Evolutionary conservation across 495 filamentous ascomycete species (phyloP).

Genomic region (Tuber indicum): DNA sequence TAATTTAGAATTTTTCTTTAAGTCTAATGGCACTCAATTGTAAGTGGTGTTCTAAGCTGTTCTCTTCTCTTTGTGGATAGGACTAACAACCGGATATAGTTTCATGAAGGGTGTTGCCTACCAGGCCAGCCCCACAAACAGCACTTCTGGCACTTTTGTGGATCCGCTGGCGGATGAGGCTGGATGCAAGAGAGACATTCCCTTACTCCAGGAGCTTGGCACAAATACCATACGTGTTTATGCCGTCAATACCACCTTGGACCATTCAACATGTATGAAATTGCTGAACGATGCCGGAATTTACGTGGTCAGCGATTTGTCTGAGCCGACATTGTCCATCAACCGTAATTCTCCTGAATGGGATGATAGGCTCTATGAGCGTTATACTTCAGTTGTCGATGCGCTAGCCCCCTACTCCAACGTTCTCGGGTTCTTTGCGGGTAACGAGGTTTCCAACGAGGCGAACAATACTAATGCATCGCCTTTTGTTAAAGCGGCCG

Average conservation of each 20-base stretch:
- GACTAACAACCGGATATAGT: conserved; percentile 39
- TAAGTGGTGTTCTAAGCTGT: conserved; percentile 45
- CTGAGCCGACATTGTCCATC: conserved; percentile 72
- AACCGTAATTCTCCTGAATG: conserved; percentile 70
- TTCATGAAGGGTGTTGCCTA: conserved; percentile 87
- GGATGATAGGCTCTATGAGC: conserved; percentile 65
- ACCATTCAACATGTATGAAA: conserved; percentile 82
- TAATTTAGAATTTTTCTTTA: conserved; percentile 66
- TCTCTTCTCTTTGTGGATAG: not conserved
- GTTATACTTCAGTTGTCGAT: conserved; percentile 81
- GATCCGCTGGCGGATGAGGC: conserved; percentile 66
- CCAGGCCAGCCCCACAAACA: conserved; percentile 54
- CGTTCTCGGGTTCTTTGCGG: conserved; percentile 89
- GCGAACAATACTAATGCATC: conserved; percentile 73
- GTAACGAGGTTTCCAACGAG: conserved; percentile 91
- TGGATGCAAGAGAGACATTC: conserved; percentile 73
- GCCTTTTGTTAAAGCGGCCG: conserved; percentile 92
- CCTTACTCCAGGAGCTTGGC: conserved; percentile 64
- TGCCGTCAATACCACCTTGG: conserved; percentile 68
- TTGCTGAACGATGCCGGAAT: conserved; percentile 78
- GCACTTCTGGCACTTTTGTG: conserved; percentile 46
- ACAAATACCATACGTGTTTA: conserved; percentile 94
- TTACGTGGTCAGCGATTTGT: conserved; percentile 87
- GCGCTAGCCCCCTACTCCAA: conserved; percentile 72
- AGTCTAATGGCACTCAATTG: conserved; percentile 68